Conservation (phyloP, 2,329 filamentous ascomycete species). For the Dactylellina drechsleri region DNA sequence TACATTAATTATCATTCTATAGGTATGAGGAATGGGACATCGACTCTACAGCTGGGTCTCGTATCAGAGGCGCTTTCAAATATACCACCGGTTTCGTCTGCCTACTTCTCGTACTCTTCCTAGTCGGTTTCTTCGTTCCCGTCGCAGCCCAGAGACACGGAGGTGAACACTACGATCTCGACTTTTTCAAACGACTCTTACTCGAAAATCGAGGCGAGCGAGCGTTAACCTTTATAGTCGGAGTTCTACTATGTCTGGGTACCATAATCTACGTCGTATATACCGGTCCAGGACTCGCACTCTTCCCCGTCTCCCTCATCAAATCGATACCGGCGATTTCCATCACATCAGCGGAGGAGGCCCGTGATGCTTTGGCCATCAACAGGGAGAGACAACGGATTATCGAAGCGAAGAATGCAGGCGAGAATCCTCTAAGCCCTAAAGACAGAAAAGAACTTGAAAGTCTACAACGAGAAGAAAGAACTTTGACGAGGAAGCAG, state of each 20-base stretch:
- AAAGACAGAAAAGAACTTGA: slow-evolving; percentile 92
- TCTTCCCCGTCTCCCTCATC: slow-evolving; percentile 89
- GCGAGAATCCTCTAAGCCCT: slow-evolving; percentile 73
- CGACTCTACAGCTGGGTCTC: slow-evolving; percentile 73
- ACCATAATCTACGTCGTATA: slow-evolving; percentile 88
- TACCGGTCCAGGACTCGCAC: slow-evolving; percentile 85
- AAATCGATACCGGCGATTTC: slow-evolving; percentile 90
- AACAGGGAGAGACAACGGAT: slow-evolving; percentile 94
- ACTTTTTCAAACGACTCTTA: slow-evolving; percentile 88
- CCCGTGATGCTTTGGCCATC: slow-evolving; percentile 70
- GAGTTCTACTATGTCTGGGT: slow-evolving; percentile 86
- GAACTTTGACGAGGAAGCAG: slow-evolving; percentile 88
- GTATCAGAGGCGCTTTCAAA: slow-evolving; percentile 85
- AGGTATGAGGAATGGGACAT: slow-evolving; percentile 89
- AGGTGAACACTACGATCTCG: slow-evolving; percentile 76
- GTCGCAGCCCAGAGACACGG: slow-evolving; percentile 74
- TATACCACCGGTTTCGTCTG: slow-evolving; percentile 88
- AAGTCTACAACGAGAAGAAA: slow-evolving; percentile 85
- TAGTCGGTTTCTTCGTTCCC: slow-evolving; percentile 93
- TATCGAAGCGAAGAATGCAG: slow-evolving; percentile 83
- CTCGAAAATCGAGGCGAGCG: slow-evolving; percentile 90
- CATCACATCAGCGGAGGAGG: slow-evolving; percentile 77
- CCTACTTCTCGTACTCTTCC: slow-evolving; percentile 82
- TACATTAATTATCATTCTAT: background rate
- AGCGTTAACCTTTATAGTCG: slow-evolving; percentile 87